Evolutionary conservation across 768 basidiomycete species (phyloP).

Genomic region (Lentinula sp.): DNA sequence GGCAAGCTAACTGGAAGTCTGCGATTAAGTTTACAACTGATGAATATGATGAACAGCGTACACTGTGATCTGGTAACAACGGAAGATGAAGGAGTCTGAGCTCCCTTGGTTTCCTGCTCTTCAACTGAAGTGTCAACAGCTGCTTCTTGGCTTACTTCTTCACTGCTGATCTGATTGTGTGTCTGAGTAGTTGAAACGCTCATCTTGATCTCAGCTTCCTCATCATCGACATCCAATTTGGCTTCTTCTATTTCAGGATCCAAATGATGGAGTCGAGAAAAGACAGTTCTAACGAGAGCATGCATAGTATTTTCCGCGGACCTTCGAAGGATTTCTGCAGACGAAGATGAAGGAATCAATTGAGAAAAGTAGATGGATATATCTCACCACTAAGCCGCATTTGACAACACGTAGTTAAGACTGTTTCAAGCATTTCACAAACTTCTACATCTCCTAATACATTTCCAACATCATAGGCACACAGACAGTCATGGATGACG

Average conservation of each 20-base stretch:
- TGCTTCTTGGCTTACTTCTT: constrained; percentile 11
- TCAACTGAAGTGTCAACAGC: constrained; percentile 6
- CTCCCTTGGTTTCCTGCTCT: constrained; percentile 1
- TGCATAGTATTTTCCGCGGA: constrained; percentile 91
- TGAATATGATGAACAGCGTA: constrained; percentile 22
- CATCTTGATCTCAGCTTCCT: constrained; percentile 60
- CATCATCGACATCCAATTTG: constrained; percentile 46
- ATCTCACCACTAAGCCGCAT: constrained; percentile 89
- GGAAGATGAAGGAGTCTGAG: constrained; percentile 15
- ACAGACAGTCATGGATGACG: constrained; percentile 81
- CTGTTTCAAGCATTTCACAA: constrained; percentile 98
- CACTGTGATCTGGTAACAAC: constrained; percentile 31
- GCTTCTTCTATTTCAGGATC: constrained; percentile 65
- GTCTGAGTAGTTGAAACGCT: constrained; percentile 37
- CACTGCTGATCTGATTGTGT: constrained; percentile 15
- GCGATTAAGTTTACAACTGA: background rate
- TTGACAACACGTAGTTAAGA: constrained; percentile 93
- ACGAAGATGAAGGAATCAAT: constrained; percentile 7
- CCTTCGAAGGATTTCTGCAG: constrained; percentile 75
- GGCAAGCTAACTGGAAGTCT: constrained; percentile 71
- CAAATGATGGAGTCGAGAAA: constrained; percentile 62
- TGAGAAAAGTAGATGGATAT: background rate
- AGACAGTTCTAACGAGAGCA: constrained; percentile 75
- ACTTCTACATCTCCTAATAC: constrained; percentile 87
- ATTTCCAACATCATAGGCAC: constrained; percentile 55